These are phyloP conservation scores for Coccomyxa sp. DNA, from an alignment of 139 green algal species.

Conservation along the genomic window DNA sequence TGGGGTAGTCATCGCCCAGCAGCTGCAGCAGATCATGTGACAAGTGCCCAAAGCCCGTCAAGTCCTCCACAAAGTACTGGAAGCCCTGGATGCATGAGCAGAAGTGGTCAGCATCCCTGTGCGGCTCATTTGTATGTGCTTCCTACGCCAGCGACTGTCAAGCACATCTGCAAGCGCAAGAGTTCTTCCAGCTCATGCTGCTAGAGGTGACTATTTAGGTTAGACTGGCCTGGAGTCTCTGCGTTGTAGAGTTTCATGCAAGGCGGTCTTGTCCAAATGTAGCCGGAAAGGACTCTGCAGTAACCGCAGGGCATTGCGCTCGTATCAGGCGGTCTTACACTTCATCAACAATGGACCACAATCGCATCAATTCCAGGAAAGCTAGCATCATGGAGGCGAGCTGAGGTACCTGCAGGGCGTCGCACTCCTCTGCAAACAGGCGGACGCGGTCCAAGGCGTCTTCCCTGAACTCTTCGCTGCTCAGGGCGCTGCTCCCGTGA, in stretches of 20 bases:
- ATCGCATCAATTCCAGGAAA: too few relatives aligned
- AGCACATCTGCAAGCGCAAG: not conserved
- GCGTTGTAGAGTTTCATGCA: too few relatives aligned
- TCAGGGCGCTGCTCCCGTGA: slow-evolving; percentile 2
- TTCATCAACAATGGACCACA: too few relatives aligned
- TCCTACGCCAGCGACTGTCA: not conserved
- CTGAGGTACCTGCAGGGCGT: slow-evolving; percentile 34
- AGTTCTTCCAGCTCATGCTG: not conserved
- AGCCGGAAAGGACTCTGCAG: too few relatives aligned
- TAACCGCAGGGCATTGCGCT: too few relatives aligned
- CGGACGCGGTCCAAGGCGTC: slow-evolving; percentile 38
- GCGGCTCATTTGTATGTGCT: not conserved
- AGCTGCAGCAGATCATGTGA: slow-evolving; percentile 27
- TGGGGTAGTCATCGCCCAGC: slow-evolving; percentile 41
- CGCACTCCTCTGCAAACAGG: slow-evolving; percentile 48
- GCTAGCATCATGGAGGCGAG: too few relatives aligned
- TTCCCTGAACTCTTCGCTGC: slow-evolving; percentile 31
- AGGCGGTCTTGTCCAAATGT: too few relatives aligned
- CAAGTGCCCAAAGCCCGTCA: slow-evolving; percentile 43
- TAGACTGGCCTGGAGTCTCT: too few relatives aligned
- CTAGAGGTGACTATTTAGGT: not conserved
- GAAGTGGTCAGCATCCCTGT: not conserved
- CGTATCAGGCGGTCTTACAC: too few relatives aligned
- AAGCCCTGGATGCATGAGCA: slow-evolving; percentile 31
- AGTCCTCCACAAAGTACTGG: slow-evolving; percentile 60